Evolutionary conservation across 371 early-diverging fungal species (phyloP), one percentile per base, ranked within the genome.

Genomic region (Mortierella sp.): DNA sequence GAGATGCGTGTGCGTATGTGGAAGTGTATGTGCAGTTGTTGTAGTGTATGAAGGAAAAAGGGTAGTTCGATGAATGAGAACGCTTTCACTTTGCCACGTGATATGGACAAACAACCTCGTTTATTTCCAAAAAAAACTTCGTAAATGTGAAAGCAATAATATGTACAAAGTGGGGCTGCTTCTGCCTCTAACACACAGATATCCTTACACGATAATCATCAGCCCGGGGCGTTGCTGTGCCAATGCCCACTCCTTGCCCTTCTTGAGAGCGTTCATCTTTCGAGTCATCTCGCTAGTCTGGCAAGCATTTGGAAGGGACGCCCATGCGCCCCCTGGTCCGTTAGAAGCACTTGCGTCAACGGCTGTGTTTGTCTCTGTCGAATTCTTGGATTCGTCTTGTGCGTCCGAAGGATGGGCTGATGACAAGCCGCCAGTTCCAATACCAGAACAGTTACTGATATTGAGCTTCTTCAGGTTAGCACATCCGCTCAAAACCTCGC

Each of bases 221-320:
- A 80, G 64, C 5, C 81, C 81, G n/a, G 81, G 81, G 1, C 81
- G 81, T 43, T 75, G 81, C 37, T 80, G 81, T 4, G 81, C 75
- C 55, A 75, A 35, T 16, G 70, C 75, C 81, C 81, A 80, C 49
- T 80, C 81, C 61, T 75, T 80, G 63, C 81, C 81, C 30, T 60
- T 59, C 66, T 69, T 68, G 24, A 80, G 66, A 5, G 81, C 81
- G 22, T 58, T 62, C 72, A 75, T 75, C 58, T 75, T 80, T 37
- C 70, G 68, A 5, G 60, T 49, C 59, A 80, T 40, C 54, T 79
- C 73, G 10, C 37, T 59, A n/a, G 5, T 49, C 9, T 64, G 61
- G 12, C 54, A 26, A 0, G 57, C 60, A 28, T 70, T 69, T 3
- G 59, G 49, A 2, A 70, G 70, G 0, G 54, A 51, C 24, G 59